Conservation (phyloP, 805 yeast genomes). For the Starmerella khaoyaiensis region DNA sequence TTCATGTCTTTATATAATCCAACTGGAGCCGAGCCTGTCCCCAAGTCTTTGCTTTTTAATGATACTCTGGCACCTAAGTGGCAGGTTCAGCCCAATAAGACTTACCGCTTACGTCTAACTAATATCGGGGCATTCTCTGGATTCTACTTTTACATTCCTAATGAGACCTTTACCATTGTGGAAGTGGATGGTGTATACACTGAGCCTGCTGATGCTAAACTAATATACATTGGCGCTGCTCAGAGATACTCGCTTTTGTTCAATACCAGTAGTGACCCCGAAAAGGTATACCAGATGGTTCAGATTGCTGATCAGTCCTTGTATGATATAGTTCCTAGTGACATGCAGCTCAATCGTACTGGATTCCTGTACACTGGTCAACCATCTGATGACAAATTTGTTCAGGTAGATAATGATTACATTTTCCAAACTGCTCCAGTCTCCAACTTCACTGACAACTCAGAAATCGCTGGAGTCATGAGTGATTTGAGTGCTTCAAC, state of each 20-base stretch:
- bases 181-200: constrained; percentile 88
- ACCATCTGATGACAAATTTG: constrained; percentile 13
- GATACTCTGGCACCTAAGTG: constrained; percentile 43
- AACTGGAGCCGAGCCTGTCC: constrained; percentile 97
- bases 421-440: constrained; percentile 40
- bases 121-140: constrained; percentile 89
- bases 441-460: constrained; percentile 27
- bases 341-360: constrained; percentile 58
- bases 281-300: constrained; percentile 66
- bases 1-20: constrained; percentile 75
- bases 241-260: constrained; percentile 80
- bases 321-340: constrained; percentile 64
- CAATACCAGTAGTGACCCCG: constrained; percentile 51
- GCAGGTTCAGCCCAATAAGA: constrained; percentile 65
- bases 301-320: constrained; percentile 67
- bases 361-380: constrained; percentile 40
- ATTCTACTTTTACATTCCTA: constrained; percentile 79
- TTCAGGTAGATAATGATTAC: constrained; percentile 41
- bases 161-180: constrained; percentile 70
- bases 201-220: constrained; percentile 55
- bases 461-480: constrained; percentile 22
- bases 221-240: constrained; percentile 74
- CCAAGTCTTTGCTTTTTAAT: constrained; percentile 66
- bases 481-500: constrained; percentile 21
- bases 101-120: constrained; percentile 67